Evolutionary conservation across 139 green algal species (phyloP).

Genomic region (Chlamydomonas sp.): DNA sequence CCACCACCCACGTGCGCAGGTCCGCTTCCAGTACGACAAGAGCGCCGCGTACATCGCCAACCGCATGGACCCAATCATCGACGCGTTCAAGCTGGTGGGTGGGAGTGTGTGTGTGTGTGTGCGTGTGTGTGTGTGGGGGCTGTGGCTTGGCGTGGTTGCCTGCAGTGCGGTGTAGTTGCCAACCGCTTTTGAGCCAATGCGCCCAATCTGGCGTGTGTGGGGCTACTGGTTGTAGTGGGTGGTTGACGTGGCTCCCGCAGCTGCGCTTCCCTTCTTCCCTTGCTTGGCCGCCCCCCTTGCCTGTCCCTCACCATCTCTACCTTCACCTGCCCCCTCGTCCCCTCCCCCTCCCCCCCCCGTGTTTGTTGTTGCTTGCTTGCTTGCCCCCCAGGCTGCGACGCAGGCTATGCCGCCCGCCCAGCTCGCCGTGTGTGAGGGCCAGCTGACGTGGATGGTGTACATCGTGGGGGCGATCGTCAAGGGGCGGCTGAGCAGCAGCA

Average conservation of each 20-base stretch:
- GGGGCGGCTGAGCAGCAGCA: slow-evolving; percentile 66
- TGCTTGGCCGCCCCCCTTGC: no score
- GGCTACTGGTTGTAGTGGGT: no score
- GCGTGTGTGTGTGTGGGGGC: not conserved
- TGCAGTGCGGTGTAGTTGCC: no score
- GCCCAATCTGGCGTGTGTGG: no score
- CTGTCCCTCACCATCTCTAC: no score
- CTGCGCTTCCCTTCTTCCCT: no score
- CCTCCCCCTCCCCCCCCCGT: not conserved
- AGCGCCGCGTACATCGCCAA: slow-evolving; percentile 53
- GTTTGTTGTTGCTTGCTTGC: not conserved
- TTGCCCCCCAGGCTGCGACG: slow-evolving; percentile 9
- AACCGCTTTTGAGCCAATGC: no score
- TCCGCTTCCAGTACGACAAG: slow-evolving; percentile 86
- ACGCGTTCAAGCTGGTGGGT: slow-evolving; percentile 46
- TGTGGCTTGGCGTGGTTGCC: no score
- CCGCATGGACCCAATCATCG: slow-evolving; percentile 71
- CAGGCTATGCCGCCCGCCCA: slow-evolving; percentile 18
- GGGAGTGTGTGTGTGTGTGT: not conserved
- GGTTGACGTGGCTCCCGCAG: no score
- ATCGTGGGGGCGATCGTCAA: slow-evolving; percentile 86
- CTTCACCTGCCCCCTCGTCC: slow-evolving; percentile 1
- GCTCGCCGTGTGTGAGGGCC: slow-evolving; percentile 82
- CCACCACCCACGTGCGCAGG: slow-evolving; percentile 6
- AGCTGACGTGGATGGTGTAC: slow-evolving; percentile 96